Percentiles rank a stretch among this genome's conserved stretches.
phyloP scores from a whole-genome alignment of 352 stramenopile genomes.

The Phytophthora megakarya region DNA sequence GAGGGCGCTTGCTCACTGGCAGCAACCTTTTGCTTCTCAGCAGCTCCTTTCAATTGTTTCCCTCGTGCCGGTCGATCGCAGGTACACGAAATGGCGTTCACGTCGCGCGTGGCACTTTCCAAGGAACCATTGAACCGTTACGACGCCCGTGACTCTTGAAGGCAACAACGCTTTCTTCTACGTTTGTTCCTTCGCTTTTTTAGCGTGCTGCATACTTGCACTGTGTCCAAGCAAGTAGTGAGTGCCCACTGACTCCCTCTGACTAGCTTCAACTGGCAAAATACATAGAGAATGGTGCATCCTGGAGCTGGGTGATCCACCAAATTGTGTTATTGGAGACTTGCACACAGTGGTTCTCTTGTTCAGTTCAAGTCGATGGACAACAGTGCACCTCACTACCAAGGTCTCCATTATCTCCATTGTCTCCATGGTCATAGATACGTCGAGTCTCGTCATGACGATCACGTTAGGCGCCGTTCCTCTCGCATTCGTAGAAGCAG shows the following conservation, averaged over 20 bases:
- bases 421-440: too few relatives aligned
- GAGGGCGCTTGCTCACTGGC: slow-evolving; percentile 6
- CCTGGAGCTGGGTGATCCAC: not conserved
- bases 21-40: slow-evolving; percentile 26
- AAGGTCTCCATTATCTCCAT: not conserved
- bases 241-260: slow-evolving; percentile 27
- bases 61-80: not conserved
- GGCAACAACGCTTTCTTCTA: slow-evolving; percentile 31
- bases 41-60: slow-evolving; percentile 36
- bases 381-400: not conserved
- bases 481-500: not conserved
- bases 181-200: slow-evolving; percentile 31
- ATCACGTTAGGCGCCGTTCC: slow-evolving; percentile 5
- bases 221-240: too few relatives aligned
- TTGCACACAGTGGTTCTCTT: not conserved
- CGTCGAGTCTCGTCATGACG: slow-evolving; percentile 26
- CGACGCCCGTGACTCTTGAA: slow-evolving; percentile 27
- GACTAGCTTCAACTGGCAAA: slow-evolving; percentile 33
- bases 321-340: not conserved
- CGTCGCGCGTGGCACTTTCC: slow-evolving; percentile 20
- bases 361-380: slow-evolving; percentile 24
- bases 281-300: slow-evolving; percentile 14
- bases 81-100: slow-evolving; percentile 28
- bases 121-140: slow-evolving; percentile 39
- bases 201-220: not conserved